phyloP scores from a whole-genome alignment of 352 stramenopile genomes.

The Phytophthora agathidicida region DNA sequence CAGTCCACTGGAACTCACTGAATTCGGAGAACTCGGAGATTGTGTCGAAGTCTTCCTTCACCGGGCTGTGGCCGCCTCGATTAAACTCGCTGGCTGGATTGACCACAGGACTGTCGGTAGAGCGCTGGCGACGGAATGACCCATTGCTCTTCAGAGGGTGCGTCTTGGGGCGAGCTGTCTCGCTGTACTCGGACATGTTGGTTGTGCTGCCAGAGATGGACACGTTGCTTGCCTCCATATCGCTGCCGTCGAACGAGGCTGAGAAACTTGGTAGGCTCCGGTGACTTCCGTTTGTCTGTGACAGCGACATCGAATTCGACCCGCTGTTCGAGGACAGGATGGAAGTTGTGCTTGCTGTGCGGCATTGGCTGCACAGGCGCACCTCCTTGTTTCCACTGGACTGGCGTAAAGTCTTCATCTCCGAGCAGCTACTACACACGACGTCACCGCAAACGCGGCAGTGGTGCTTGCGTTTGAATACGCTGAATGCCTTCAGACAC shows the following conservation, averaged over 20 bases:
- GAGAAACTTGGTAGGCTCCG: constrained; percentile 55
- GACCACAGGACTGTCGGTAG: constrained; percentile 22
- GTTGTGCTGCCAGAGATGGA: constrained; percentile 31
- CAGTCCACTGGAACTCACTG: constrained; percentile 51
- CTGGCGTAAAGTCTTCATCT: constrained; percentile 79
- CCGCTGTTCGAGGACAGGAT: constrained; percentile 61
- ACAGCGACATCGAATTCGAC: constrained; percentile 25
- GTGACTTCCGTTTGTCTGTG: constrained; percentile 19
- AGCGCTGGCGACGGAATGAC: constrained; percentile 27
- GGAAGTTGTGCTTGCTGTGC: constrained; percentile 58
- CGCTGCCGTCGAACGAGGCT: constrained; percentile 60
- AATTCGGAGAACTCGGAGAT: constrained; percentile 49
- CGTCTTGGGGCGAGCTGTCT: constrained; percentile 52
- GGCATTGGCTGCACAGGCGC: constrained; percentile 77
- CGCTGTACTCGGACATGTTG: constrained; percentile 65
- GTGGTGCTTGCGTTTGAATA: constrained; percentile 86
- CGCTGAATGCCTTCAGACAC: constrained; percentile 74
- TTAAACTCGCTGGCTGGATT: constrained; percentile 59
- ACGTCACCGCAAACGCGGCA: constrained; percentile 86
- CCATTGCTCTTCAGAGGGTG: constrained; percentile 48
- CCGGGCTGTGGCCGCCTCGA: constrained; percentile 17
- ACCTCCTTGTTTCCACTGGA: constrained; percentile 72
- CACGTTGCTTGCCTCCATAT: constrained; percentile 45
- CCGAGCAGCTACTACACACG: constrained; percentile 84
- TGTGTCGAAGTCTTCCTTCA: constrained; percentile 24